A percentile compares a stretch with the other conserved stretches of the same genome.
phyloP scores from a whole-genome alignment of 768 basidiomycete genomes.

The Naganishia randhawae region DNA sequence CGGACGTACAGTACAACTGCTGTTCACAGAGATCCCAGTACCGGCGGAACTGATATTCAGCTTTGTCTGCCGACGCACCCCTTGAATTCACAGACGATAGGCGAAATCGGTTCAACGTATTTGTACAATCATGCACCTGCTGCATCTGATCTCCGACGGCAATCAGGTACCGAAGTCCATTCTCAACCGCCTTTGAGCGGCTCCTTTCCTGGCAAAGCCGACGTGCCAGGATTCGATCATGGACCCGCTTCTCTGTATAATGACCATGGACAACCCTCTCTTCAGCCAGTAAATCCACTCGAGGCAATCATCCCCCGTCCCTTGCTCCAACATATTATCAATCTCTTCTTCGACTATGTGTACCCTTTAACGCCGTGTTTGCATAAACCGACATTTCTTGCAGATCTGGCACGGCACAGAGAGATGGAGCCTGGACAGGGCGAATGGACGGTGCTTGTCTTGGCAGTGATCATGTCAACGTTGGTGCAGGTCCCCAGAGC shows the following conservation, averaged over 20 bases:
- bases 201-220: neutral
- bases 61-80: slow-evolving; percentile 12
- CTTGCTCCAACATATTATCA: slow-evolving; percentile 73
- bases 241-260: neutral
- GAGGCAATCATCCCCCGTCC: slow-evolving; percentile 79
- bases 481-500: slow-evolving; percentile 82
- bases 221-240: neutral
- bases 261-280: slow-evolving; percentile 54
- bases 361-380: slow-evolving; percentile 86
- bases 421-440: slow-evolving; percentile 72
- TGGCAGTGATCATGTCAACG: slow-evolving; percentile 82
- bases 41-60: slow-evolving; percentile 9
- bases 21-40: slow-evolving; percentile 8
- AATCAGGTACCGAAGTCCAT: neutral
- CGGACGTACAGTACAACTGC: slow-evolving; percentile 7
- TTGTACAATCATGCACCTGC: neutral
- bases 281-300: slow-evolving; percentile 59
- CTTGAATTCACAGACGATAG: slow-evolving; percentile 12
- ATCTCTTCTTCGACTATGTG: slow-evolving; percentile 89
- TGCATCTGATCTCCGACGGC: slow-evolving; percentile 45
- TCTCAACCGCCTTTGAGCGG: neutral
- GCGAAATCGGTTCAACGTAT: slow-evolving; percentile 7
- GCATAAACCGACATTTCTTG: slow-evolving; percentile 86
- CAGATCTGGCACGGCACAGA: slow-evolving; percentile 71
- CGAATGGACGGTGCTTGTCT: slow-evolving; percentile 83